phyloP scores from a whole-genome alignment of 345 rosid genomes.

The Euclidium syriacum region DNA sequence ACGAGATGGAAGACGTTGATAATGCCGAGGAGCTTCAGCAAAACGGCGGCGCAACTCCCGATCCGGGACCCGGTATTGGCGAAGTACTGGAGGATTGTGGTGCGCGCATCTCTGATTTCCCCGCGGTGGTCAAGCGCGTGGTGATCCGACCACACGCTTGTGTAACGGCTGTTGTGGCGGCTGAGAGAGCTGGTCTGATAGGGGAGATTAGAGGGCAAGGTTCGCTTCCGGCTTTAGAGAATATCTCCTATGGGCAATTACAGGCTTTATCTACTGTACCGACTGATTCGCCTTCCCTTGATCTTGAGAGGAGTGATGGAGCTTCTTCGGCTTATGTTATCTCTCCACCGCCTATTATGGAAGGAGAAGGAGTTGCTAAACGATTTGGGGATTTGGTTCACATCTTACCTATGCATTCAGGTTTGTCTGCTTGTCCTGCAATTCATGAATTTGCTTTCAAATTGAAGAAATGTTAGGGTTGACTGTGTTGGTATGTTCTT shows the following conservation, averaged over 20 bases:
- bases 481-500: background rate
- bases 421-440: conserved; percentile 22
- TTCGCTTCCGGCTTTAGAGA: conserved; percentile 45
- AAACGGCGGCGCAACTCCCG: conserved; percentile 27
- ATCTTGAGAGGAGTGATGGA: conserved; percentile 52
- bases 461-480: background rate
- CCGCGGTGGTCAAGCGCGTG: conserved; percentile 46
- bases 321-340: conserved; percentile 48
- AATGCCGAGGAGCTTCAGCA: conserved; percentile 34
- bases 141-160: conserved; percentile 79
- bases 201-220: conserved; percentile 49
- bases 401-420: conserved; percentile 96
- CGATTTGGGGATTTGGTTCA: conserved; percentile 65
- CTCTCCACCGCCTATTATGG: conserved; percentile 73
- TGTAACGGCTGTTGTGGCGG: conserved; percentile 49
- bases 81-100: conserved; percentile 56
- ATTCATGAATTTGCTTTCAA: background rate
- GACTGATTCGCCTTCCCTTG: conserved; percentile 42
- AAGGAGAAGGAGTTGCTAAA: conserved; percentile 81
- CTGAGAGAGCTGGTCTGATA: conserved; percentile 52
- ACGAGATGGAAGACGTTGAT: conserved; percentile 44
- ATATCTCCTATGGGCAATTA: conserved; percentile 63
- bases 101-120: conserved; percentile 71
- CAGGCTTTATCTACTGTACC: conserved; percentile 78
- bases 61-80: conserved; percentile 45